Evolutionary conservation across 1,284 basidiomycete species (phyloP).

Genomic region (Cystobasidium sp.): DNA sequence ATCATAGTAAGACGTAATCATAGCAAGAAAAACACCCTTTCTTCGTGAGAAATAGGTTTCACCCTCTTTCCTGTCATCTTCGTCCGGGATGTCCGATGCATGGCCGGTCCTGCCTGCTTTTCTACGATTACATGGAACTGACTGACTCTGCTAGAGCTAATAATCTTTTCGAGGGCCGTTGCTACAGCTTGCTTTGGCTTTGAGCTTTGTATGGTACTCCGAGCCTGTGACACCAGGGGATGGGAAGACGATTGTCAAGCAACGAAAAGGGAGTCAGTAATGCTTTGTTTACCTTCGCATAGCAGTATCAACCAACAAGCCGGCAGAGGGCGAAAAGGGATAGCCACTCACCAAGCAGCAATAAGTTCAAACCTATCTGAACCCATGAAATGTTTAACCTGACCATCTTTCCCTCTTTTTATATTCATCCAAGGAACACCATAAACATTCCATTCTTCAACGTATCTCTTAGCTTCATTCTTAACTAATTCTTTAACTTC

Average conservation of each 20-base stretch:
- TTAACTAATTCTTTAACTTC: conserved; percentile 29
- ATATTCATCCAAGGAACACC: conserved; percentile 35
- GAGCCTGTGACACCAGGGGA: conserved; percentile 8
- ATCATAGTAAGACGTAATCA: neutral
- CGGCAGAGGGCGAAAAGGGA: neutral
- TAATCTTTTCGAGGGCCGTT: neutral
- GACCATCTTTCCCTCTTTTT: conserved; percentile 12
- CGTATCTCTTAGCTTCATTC: conserved; percentile 21
- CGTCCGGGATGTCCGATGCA: too few species aligned
- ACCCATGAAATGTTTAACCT: conserved; percentile 33
- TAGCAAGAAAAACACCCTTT: too few species aligned
- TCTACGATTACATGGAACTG: too few species aligned
- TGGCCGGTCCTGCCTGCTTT: too few species aligned
- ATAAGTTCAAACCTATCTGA: conserved; percentile 41
- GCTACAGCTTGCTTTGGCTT: conserved; percentile 15
- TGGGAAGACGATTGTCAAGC: neutral
- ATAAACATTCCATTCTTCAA: conserved; percentile 34
- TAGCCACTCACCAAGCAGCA: conserved; percentile 26
- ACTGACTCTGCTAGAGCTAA: neutral
- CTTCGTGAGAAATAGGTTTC: too few species aligned
- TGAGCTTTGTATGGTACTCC: conserved; percentile 21
- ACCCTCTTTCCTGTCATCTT: too few species aligned
- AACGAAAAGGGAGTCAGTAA: neutral
- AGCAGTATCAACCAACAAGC: neutral
- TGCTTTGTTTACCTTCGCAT: neutral